Percentiles rank a stretch among this genome's conserved stretches.
These are phyloP conservation scores for Globisporangium paroecandrum DNA, from an alignment of 352 stramenopile genomes.

Conservation along the genomic window DNA sequence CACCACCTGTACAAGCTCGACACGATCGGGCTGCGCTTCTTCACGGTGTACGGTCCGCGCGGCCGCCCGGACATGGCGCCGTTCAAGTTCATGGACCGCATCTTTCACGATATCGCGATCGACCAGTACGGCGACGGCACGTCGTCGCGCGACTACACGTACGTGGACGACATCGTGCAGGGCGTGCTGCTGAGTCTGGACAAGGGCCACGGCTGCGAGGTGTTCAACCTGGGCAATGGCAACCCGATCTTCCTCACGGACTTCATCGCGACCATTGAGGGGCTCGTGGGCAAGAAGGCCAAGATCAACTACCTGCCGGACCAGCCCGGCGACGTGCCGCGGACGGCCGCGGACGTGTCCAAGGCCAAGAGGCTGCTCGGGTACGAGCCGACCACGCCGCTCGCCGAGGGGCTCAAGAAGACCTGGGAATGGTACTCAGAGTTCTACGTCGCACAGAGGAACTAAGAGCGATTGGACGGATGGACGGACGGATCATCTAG, in stretches of 20 bases:
- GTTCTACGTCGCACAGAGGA: constrained; percentile 37
- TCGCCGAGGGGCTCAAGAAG: constrained; percentile 91
- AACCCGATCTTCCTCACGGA: constrained; percentile 89
- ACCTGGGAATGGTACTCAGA: constrained; percentile 94
- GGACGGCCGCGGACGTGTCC: constrained; percentile 94
- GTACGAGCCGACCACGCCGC: constrained; percentile 92
- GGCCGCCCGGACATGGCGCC: constrained; percentile 86
- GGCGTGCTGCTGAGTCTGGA: constrained; percentile 86
- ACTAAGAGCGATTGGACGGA: not conserved
- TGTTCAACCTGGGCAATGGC: constrained; percentile 98
- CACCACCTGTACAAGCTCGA: constrained; percentile 95
- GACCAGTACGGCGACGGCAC: constrained; percentile 97
- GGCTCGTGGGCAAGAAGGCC: constrained; percentile 91
- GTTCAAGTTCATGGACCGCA: constrained; percentile 19
- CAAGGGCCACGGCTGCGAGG: constrained; percentile 84
- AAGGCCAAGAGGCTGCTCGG: constrained; percentile 94
- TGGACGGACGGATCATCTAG: not conserved
- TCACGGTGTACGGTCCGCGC: constrained; percentile 97
- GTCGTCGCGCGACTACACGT: constrained; percentile 97
- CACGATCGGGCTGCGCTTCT: constrained; percentile 96
- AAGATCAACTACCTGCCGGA: constrained; percentile 94
- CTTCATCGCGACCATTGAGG: constrained; percentile 96
- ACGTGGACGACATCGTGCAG: constrained; percentile 98
- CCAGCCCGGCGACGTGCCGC: constrained; percentile 95
- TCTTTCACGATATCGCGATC: constrained; percentile 81